phyloP scores from a whole-genome alignment of 306 rosid species.

The Pyrus pyrifolia region DNA sequence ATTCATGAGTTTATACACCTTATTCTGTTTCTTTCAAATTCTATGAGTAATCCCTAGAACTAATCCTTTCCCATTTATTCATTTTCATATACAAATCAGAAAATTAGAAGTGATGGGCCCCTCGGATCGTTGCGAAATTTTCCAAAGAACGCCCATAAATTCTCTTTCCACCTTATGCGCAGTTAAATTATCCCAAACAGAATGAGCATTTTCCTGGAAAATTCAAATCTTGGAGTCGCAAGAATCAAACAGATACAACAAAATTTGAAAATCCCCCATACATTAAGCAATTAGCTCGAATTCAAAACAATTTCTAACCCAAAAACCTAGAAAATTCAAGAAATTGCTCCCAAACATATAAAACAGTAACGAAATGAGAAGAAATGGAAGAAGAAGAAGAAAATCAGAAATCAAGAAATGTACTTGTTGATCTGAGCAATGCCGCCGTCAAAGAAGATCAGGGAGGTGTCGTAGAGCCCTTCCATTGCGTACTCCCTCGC shows the following conservation, averaged over 20 bases:
- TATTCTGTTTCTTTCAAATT: background rate
- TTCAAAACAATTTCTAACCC: background rate
- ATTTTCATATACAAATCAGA: background rate
- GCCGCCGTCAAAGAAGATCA: constrained; percentile 94
- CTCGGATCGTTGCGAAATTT: background rate
- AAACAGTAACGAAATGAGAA: background rate
- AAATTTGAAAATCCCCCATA: background rate
- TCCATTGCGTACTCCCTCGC: constrained; percentile 96
- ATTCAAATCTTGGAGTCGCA: background rate
- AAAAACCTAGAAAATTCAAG: background rate
- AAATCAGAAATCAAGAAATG: background rate
- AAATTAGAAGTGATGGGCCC: background rate
- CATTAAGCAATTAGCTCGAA: background rate
- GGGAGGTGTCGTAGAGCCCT: constrained; percentile 84
- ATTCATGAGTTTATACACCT: background rate
- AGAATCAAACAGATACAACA: background rate
- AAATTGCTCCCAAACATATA: background rate
- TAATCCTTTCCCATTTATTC: background rate
- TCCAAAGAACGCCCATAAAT: background rate
- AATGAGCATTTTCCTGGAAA: background rate
- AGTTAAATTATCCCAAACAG: background rate
- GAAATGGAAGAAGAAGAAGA: background rate
- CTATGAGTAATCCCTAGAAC: background rate
- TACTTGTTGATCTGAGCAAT: constrained; percentile 99
- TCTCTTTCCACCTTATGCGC: background rate